These are phyloP conservation scores for Pseudoneurospora amorphoporcata DNA, from an alignment of 495 filamentous ascomycete genomes.

Conservation along the genomic window DNA sequence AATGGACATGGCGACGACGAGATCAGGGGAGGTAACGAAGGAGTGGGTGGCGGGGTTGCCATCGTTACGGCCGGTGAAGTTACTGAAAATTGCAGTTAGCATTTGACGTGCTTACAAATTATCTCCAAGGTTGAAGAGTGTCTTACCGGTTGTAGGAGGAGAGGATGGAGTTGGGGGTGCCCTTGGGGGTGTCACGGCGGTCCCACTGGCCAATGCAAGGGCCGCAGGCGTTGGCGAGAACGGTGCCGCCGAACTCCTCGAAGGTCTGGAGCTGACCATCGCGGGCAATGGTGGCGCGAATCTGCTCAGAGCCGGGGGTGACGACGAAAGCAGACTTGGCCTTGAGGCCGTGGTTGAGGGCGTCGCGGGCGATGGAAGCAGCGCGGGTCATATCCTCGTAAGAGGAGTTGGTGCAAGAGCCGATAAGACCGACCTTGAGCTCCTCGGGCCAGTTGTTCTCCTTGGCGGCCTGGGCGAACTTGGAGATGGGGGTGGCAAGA, in stretches of 20 bases:
- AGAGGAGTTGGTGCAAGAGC: slow-evolving; percentile 98
- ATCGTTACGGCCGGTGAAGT: slow-evolving; percentile 99
- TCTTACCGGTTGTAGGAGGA: slow-evolving; percentile 21
- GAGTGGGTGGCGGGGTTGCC: slow-evolving; percentile 98
- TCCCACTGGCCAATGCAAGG: slow-evolving; percentile 83
- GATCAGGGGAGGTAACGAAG: slow-evolving; percentile 96
- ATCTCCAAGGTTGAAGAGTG: background rate
- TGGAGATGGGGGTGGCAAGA: slow-evolving; percentile 93
- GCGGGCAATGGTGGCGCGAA: slow-evolving; percentile 87
- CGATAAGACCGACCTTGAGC: slow-evolving; percentile 92
- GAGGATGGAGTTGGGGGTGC: slow-evolving; percentile 62
- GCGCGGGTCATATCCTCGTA: slow-evolving; percentile 98
- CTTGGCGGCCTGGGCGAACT: slow-evolving; percentile 92
- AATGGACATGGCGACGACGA: slow-evolving; percentile 85
- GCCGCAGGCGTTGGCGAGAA: slow-evolving; percentile 95
- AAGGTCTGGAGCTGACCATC: slow-evolving; percentile 94
- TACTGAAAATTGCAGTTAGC: slow-evolving; percentile 92
- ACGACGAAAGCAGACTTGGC: slow-evolving; percentile 89
- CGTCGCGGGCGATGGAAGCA: slow-evolving; percentile 91
- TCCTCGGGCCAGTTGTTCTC: slow-evolving; percentile 94
- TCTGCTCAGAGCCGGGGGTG: slow-evolving; percentile 95
- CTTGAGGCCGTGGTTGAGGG: slow-evolving; percentile 87
- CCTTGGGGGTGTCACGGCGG: slow-evolving; percentile 90
- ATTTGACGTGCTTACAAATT: slow-evolving; percentile 58
- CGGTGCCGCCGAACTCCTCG: slow-evolving; percentile 93